Percentiles rank a stretch among this genome's conserved stretches.
These are phyloP conservation scores for Liquidambar formosana DNA, from an alignment of 164 flowering plant species.

Conservation along the genomic window DNA sequence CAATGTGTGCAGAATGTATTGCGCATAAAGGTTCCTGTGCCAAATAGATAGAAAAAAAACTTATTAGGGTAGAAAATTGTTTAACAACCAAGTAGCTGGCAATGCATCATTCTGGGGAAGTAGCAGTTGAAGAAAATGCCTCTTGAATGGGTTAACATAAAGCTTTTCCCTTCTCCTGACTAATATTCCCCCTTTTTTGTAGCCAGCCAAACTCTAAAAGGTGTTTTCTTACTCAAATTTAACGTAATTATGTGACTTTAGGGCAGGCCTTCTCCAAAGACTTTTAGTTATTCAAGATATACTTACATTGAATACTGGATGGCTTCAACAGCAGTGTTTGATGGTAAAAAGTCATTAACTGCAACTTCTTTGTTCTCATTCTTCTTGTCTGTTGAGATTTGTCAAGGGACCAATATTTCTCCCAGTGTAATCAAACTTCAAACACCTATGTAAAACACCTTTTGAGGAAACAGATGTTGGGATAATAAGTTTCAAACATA, in stretches of 20 bases:
- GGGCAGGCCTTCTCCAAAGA: neutral
- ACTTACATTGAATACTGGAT: constrained; percentile 73
- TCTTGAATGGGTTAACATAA: too few relatives aligned
- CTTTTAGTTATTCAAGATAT: neutral
- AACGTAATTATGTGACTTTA: neutral
- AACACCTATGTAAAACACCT: too few relatives aligned
- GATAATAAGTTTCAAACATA: neutral
- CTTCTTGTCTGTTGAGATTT: constrained; percentile 51
- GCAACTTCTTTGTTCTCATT: constrained; percentile 84
- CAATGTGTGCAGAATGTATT: constrained; percentile 51
- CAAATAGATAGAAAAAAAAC: neutral
- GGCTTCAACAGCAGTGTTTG: constrained; percentile 49
- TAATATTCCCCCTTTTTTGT: too few relatives aligned
- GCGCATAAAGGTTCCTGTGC: constrained; percentile 58
- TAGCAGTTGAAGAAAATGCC: too few relatives aligned
- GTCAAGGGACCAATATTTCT: constrained; percentile 13
- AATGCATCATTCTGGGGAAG: too few relatives aligned
- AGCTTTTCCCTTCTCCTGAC: too few relatives aligned
- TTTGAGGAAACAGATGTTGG: neutral
- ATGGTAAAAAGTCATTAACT: constrained; percentile 61
- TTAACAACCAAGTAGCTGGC: neutral
- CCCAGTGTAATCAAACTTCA: neutral
- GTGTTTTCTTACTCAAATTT: too few relatives aligned
- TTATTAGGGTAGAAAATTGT: neutral
- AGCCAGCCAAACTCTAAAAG: too few relatives aligned